Percentiles rank a stretch among this genome's conserved stretches.
These are phyloP conservation scores for Cutaneotrichosporon daszewskae DNA, from an alignment of 1,284 basidiomycete species.

Conservation along the genomic window DNA sequence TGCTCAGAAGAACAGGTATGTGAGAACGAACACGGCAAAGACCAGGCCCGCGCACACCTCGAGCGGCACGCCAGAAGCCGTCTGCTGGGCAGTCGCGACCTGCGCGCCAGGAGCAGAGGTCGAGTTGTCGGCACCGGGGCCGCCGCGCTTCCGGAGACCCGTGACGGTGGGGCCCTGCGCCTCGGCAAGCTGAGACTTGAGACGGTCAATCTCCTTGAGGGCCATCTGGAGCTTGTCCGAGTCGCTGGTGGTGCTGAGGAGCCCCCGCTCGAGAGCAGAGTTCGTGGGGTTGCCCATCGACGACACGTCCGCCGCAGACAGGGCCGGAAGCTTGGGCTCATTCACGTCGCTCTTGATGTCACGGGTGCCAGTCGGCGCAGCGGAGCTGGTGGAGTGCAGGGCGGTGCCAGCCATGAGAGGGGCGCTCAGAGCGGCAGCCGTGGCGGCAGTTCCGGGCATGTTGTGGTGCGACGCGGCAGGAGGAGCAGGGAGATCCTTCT, in stretches of 20 bases:
- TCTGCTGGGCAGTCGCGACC: constrained; percentile 15
- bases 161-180: constrained; percentile 32
- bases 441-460: too few relatives aligned
- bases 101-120: constrained; percentile 28
- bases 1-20: constrained; percentile 52
- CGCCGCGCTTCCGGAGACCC: constrained; percentile 41
- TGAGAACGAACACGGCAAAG: constrained; percentile 54
- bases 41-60: constrained; percentile 53
- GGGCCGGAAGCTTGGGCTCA: too few relatives aligned
- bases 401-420: too few relatives aligned
- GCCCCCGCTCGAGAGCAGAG: constrained; percentile 33
- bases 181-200: constrained; percentile 35
- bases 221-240: constrained; percentile 43
- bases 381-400: too few relatives aligned
- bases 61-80: constrained; percentile 49
- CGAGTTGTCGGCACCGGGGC: constrained; percentile 20
- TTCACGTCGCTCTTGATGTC: too few relatives aligned
- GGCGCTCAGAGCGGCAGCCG: constrained; percentile 9
- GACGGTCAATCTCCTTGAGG: constrained; percentile 43
- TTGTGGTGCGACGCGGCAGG: constrained; percentile 1
- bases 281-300: constrained; percentile 27
- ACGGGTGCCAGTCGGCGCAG: too few relatives aligned
- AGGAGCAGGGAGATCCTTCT: constrained; percentile 6
- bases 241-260: constrained; percentile 35
- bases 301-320: constrained; percentile 29